Conservation (phyloP, 2,329 filamentous ascomycete species). For the Fusarium keratoplasticum region DNA sequence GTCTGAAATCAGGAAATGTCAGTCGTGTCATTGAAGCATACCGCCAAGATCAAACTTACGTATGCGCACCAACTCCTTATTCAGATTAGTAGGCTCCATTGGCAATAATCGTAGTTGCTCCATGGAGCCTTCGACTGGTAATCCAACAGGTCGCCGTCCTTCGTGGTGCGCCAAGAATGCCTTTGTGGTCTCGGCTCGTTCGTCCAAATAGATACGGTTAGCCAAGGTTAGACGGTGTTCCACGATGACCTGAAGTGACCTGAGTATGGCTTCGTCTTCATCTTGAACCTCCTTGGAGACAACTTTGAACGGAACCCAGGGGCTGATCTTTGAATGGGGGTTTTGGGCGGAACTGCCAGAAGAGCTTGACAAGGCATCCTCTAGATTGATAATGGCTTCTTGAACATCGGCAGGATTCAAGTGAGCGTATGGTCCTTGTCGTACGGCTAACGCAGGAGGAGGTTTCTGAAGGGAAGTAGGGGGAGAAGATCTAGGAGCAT, state of each 20-base stretch:
- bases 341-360: background rate
- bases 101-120: slow-evolving; percentile 56
- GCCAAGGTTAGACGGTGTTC: slow-evolving; percentile 46
- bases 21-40: background rate
- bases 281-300: slow-evolving; percentile 43
- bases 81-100: slow-evolving; percentile 55
- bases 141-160: slow-evolving; percentile 28
- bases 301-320: slow-evolving; percentile 42
- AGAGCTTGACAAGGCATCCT: slow-evolving; percentile 29
- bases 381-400: slow-evolving; percentile 50
- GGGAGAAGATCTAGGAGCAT: slow-evolving; percentile 11
- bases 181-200: slow-evolving; percentile 34
- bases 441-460: slow-evolving; percentile 34
- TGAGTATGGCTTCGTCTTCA: slow-evolving; percentile 44
- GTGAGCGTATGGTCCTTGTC: slow-evolving; percentile 49
- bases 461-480: slow-evolving; percentile 15
- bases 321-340: slow-evolving; percentile 19
- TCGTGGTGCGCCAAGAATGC: slow-evolving; percentile 8
- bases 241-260: slow-evolving; percentile 46
- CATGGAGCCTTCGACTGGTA: slow-evolving; percentile 42
- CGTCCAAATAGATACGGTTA: slow-evolving; percentile 47
- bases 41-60: slow-evolving; percentile 50
- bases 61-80: slow-evolving; percentile 60
- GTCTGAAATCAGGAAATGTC: slow-evolving; percentile 48
- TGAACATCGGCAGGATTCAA: slow-evolving; percentile 51